Conservation (phyloP, 208 protist species). For the Naegleria gruberi region DNA sequence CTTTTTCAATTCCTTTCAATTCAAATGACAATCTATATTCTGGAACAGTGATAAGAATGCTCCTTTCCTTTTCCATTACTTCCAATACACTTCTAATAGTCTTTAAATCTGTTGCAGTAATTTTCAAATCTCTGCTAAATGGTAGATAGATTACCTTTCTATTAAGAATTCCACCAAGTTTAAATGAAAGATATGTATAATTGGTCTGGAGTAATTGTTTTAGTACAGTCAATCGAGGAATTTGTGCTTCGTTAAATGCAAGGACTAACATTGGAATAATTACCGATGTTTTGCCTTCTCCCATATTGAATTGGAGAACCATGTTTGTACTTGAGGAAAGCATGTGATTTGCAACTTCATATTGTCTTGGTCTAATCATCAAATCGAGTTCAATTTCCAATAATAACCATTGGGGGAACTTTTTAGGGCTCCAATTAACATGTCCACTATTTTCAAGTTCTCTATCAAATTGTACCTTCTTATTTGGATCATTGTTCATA, state of each 20-base stretch:
- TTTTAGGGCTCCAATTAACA: background rate
- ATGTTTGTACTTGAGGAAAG: background rate
- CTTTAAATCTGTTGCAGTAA: background rate
- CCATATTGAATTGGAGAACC: conserved; percentile 1
- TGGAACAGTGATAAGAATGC: background rate
- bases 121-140: background rate
- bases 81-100: too few relatives aligned
- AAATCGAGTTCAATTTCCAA: background rate
- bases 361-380: background rate
- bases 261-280: background rate
- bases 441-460: background rate
- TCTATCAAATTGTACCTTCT: background rate
- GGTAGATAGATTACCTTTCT: background rate
- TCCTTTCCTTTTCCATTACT: background rate
- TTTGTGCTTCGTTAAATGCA: background rate
- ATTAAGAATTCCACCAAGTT: background rate
- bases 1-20: background rate
- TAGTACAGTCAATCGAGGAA: background rate
- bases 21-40: background rate
- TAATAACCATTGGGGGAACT: background rate
- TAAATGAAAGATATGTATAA: background rate
- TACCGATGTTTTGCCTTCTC: conserved; percentile 17
- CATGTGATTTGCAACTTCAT: background rate
- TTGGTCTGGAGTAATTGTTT: background rate
- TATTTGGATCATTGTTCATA: background rate